These are phyloP conservation scores for Clitocybe nebularis DNA, from an alignment of 1,284 basidiomycete species.

Conservation along the genomic window DNA sequence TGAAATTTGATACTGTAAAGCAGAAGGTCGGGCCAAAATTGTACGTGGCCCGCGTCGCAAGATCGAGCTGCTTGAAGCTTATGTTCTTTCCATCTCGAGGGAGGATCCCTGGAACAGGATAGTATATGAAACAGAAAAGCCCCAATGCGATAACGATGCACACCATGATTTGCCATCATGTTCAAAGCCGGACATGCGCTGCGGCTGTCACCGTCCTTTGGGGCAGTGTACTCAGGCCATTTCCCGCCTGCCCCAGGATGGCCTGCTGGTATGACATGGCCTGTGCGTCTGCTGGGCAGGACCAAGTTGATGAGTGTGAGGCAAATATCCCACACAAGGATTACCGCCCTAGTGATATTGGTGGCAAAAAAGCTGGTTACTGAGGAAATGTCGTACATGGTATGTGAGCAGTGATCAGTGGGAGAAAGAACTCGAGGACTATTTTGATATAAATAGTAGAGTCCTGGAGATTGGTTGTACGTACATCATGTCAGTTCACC, in stretches of 20 bases:
- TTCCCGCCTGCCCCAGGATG: constrained; percentile 54
- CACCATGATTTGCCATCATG: constrained; percentile 41
- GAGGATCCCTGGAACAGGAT: constrained; percentile 49
- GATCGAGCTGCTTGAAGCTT: constrained; percentile 52
- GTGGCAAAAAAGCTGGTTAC: not conserved
- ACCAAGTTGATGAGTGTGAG: constrained; percentile 55
- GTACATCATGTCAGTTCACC: no score
- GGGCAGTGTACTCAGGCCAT: constrained; percentile 65
- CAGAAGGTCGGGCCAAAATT: constrained; percentile 66
- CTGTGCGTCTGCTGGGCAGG: constrained; percentile 41
- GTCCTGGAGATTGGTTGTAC: no score
- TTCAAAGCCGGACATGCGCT: constrained; percentile 70
- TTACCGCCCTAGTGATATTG: constrained; percentile 12
- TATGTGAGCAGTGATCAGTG: not conserved
- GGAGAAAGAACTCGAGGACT: not conserved
- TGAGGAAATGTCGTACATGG: not conserved
- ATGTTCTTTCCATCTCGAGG: constrained; percentile 62
- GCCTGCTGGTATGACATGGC: constrained; percentile 53
- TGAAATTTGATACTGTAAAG: constrained; percentile 52
- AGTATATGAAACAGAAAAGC: not conserved
- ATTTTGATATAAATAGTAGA: no score
- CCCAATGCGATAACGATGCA: not conserved
- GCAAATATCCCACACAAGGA: constrained; percentile 50
- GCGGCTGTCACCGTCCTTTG: constrained; percentile 59
- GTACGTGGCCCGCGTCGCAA: constrained; percentile 47